Evolutionary conservation across 1,139 yeast species (phyloP).

Genomic region (Yamadazyma taylorii): DNA sequence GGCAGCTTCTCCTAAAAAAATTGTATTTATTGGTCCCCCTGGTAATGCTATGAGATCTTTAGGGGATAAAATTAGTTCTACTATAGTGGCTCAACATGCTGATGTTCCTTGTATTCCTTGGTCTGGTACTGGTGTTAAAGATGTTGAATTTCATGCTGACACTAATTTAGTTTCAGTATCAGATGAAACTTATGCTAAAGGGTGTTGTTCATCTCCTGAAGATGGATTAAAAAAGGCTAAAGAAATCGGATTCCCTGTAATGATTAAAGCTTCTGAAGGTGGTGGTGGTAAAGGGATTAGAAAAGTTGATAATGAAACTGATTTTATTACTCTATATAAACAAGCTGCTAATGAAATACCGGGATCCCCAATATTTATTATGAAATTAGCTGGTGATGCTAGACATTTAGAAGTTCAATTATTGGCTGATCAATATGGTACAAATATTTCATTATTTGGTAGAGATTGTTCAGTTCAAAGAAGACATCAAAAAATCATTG

Average conservation of each 20-base stretch:
- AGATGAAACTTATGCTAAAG: conserved; percentile 78
- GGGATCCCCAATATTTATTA: conserved; percentile 92
- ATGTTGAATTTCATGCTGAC: conserved; percentile 63
- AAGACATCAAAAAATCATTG: conserved; percentile 95
- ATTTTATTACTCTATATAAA: conserved; percentile 67
- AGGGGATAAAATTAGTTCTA: conserved; percentile 96
- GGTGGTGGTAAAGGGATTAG: conserved; percentile 99
- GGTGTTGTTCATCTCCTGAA: conserved; percentile 83
- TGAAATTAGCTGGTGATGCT: conserved; percentile 93
- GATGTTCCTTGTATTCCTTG: conserved; percentile 98
- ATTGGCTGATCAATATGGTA: conserved; percentile 94
- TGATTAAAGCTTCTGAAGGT: conserved; percentile 98
- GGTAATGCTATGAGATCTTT: conserved; percentile 99
- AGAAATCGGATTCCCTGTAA: conserved; percentile 90
- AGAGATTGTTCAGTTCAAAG: conserved; percentile 98
- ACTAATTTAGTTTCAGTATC: conserved; percentile 86
- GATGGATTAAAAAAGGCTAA: conserved; percentile 85
- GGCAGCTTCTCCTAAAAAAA: conserved; percentile 85
- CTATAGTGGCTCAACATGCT: conserved; percentile 98
- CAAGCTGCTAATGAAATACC: conserved; percentile 96
- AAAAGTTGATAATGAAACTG: conserved; percentile 78
- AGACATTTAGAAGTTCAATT: conserved; percentile 95
- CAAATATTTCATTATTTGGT: conserved; percentile 88
- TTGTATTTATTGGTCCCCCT: conserved; percentile 92
- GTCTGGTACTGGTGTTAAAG: conserved; percentile 96